Base-by-base conservation (phyloP, 2,329 filamentous ascomycete species). In the Diaporthe sp. region DNA sequence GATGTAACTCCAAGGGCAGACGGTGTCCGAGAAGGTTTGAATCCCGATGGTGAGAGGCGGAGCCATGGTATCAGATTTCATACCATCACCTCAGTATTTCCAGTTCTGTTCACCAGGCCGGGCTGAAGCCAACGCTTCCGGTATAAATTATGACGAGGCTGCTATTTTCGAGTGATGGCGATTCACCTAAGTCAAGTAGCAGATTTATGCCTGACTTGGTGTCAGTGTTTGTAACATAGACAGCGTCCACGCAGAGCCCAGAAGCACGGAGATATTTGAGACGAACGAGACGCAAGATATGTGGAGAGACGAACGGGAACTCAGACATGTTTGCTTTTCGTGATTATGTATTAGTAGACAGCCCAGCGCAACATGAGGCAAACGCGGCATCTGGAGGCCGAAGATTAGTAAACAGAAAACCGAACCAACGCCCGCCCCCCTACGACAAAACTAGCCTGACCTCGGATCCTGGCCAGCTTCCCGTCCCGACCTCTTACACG, bases 1-100 rank as follows among this genome's bases (percentile, higher is more conserved):
- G 74, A 89, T 82, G 77, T 87, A 90, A 77, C 86, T 88, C 82
- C 86, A 89, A 5, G 88, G 86, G 73, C 88, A 90, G 50, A 88
- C 81, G 9, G 86, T 83, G 78, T 90, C 88, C 50, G 85, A 81
- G 76, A 88, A 86, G 59, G 88, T 80, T 63, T 88, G 85, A 74
- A 89, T 84, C 15, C 80, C 80, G 77, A 88, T 85, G 35, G 39
- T 59, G 30, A 72, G 51, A 22, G 59, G 51, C 59, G 51, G 30
- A 37, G 66, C 56, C 50, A 68, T 66, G 37, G 22, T 25, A 32
- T 53, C 6, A 42, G 25, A 44, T n/a, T 22, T 32, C 3, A n/a
- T 25, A 47, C 12, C 35, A 15, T 22, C 8, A 22, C 44, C 35
- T 19, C 19, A 39, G 47, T n/a, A 39, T 22, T 47, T 47, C 6